Base-by-base conservation (phyloP, 2,329 filamentous ascomycete species). In the Claviceps sp. region DNA sequence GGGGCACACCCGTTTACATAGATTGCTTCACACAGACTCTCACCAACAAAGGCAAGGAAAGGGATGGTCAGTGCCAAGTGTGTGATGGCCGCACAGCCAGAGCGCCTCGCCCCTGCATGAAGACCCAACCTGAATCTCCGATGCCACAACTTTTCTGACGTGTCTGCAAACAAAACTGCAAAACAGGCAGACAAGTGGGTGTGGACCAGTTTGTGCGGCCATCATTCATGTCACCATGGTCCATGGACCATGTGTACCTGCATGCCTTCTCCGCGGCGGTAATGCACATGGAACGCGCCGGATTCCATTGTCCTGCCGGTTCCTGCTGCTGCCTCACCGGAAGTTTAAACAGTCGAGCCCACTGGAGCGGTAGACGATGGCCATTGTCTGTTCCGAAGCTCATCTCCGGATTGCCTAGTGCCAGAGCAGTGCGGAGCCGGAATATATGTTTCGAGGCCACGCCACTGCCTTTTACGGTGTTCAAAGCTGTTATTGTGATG, bases 81-180 rank as follows among this genome's bases (percentile, higher is more conserved):
- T 26, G 24, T 14, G 24, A 30, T 24, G 14, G 24, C 43, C 24
- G 9, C 13, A 2, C 43, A 30, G 24, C 22, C 43, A 45, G 43
- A 45, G 43, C 43, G 9, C 36, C 40, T 43, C 20, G 16, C 48
- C 48, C 48, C 48, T 50, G 48, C 48, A 50, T 50, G 18, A 38
- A 24, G 41, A n/a, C 48, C 41, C 34, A n/a, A 51, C 18, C 16
- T 47, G 20, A 34, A 34, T 16, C 6, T 13, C n/a, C 26, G 43
- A 30, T 45, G 0, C 14, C 16, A 3, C 41, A 16, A 37, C 22
- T 49, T 34, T 48, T 43, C 48, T 34, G 48, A 37, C 48, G n/a
- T 37, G 41, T 34, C n/a, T n/a, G n/a, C n/a, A n/a, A n/a, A n/a
- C n/a, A n/a, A n/a, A n/a, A n/a, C 18, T 45, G 26, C 40, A 38